These are phyloP conservation scores for Coemansia sp. DNA, from an alignment of 192 early-diverging fungal genomes.

Conservation along the genomic window DNA sequence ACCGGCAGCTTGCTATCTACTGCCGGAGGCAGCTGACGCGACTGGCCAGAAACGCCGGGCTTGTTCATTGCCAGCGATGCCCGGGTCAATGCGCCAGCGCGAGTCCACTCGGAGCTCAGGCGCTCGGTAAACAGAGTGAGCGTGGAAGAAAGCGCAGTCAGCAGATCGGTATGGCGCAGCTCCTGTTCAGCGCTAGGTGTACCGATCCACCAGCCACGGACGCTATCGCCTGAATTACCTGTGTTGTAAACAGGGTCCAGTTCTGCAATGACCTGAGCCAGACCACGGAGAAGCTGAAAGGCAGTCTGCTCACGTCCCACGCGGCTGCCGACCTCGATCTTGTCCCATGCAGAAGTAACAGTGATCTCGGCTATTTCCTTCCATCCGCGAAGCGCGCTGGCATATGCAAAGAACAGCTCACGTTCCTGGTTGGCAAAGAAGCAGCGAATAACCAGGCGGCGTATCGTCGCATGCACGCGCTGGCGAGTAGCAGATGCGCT, in stretches of 20 bases:
- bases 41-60: slow-evolving; percentile 43
- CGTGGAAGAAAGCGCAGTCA: slow-evolving; percentile 40
- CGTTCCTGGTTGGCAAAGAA: slow-evolving; percentile 72
- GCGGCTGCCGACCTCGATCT: slow-evolving; percentile 64
- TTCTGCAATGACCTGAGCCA: slow-evolving; percentile 59
- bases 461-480: slow-evolving; percentile 58
- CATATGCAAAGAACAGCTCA: slow-evolving; percentile 67
- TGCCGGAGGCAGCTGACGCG: slow-evolving; percentile 37
- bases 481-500: slow-evolving; percentile 51
- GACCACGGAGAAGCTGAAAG: slow-evolving; percentile 63
- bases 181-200: slow-evolving; percentile 33
- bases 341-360: slow-evolving; percentile 57
- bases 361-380: slow-evolving; percentile 74
- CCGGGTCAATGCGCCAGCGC: slow-evolving; percentile 33
- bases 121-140: slow-evolving; percentile 41
- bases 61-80: slow-evolving; percentile 36
- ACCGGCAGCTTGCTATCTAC: slow-evolving; percentile 57
- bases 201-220: slow-evolving; percentile 23
- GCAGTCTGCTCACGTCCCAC: slow-evolving; percentile 57
- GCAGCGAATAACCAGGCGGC: slow-evolving; percentile 61
- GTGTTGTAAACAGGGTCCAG: slow-evolving; percentile 24
- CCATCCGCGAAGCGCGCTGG: slow-evolving; percentile 78
- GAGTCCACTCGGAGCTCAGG: slow-evolving; percentile 42
- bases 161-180: slow-evolving; percentile 37
- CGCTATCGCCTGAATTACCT: not conserved